Evolutionary conservation across 177 flowering plant species (phyloP), one percentile per base, ranked within the genome.

Genomic region (Vitis hybrid): DNA sequence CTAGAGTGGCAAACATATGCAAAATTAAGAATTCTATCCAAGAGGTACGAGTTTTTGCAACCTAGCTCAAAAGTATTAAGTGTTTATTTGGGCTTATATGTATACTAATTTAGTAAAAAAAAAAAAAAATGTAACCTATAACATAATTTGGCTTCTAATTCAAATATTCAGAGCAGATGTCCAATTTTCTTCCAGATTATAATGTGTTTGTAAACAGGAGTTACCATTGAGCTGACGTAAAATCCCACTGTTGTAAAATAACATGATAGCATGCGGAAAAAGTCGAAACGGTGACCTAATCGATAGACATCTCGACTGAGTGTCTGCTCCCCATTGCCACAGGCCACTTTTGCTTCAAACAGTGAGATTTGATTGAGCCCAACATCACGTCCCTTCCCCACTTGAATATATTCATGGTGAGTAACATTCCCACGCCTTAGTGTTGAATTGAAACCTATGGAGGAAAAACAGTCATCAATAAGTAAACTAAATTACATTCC

Each of bases 381-480:
- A 26, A 96, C 99, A 87, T 96, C 99, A 77, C 98, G 75, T 52
- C 99, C 98, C 81, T 96, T 96, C 21, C 99, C 99, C 64, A 96
- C 97, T 83, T 94, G 99, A 64, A 94, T 93, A 74, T 96, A 96
- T 84, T 96, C 99, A 66, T 96, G 99, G 74, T 96, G 99, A 68
- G 99, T 94, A 66, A 96, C 61, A 81, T 96, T 96, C 14, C 99
- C 99, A 72, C 92, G 92, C 74, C 98, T 82, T 65, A 96, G 76
- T 17, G 97, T 92, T 60, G 99, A 93, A 78, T 96, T 96, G 76
- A 96, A 96, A 70, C 99, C 99, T 96, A 67, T 60, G 79, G 5
- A 72, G 66, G 51, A 1, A 57, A 67, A 30, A 65, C 7, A 71
- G 54, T 52, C 4, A 50, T 32, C 15, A 23, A 12, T 49, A 71